phyloP scores from a whole-genome alignment of 176 grass and related monocot genomes.

The Phyllostachys edulis region DNA sequence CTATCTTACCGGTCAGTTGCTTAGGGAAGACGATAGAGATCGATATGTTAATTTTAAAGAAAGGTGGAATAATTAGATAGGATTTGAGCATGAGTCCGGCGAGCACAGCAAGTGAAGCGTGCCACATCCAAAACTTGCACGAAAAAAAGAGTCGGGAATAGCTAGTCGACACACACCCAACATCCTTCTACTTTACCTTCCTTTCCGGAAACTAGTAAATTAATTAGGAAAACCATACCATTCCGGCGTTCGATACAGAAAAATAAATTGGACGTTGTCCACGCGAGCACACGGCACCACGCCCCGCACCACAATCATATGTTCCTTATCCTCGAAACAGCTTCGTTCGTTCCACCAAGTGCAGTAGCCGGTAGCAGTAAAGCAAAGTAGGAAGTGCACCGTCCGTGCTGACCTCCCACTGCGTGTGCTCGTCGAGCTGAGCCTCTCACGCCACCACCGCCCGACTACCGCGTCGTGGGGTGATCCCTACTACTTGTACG shows the following conservation, averaged over 20 bases:
- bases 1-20: not conserved
- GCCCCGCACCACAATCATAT: no score
- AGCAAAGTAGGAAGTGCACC: not conserved
- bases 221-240: no score
- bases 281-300: no score
- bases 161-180: not conserved
- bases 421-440: constrained; percentile 18
- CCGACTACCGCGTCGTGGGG: not conserved
- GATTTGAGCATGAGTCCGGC: not conserved
- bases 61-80: not conserved
- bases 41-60: no score
- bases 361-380: no score
- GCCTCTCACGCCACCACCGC: constrained; percentile 38
- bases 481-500: constrained; percentile 50
- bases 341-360: no score
- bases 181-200: not conserved
- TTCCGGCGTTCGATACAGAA: no score
- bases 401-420: not conserved
- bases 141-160: not conserved
- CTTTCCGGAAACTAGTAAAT: not conserved
- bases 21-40: not conserved
- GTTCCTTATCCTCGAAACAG: no score
- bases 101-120: not conserved
- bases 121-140: not conserved
- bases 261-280: no score